A percentile compares a stretch with the other conserved stretches of the same genome.
Evolutionary conservation across 129 eudicot genomes (phyloP).

Genomic region (Centrapalus pauciflorus): DNA sequence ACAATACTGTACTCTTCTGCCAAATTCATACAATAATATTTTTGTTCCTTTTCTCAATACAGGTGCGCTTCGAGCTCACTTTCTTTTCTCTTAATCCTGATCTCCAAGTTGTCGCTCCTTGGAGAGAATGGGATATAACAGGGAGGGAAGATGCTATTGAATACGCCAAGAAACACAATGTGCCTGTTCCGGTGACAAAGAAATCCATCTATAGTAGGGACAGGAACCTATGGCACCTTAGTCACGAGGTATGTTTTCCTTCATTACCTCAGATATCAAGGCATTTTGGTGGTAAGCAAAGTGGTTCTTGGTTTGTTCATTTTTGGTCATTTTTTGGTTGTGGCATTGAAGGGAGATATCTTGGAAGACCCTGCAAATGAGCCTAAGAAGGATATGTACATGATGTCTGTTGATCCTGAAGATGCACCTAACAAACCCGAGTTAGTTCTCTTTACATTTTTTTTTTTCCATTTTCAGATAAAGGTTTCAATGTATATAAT

Average conservation of each 20-base stretch:
- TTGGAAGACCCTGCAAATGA: conserved; percentile 96
- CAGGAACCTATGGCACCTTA: conserved; percentile 95
- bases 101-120: conserved; percentile 95
- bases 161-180: conserved; percentile 86
- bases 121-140: conserved; percentile 98
- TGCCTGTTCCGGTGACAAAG: conserved; percentile 93
- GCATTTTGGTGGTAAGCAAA: not conserved
- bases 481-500: not conserved
- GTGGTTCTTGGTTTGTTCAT: not conserved
- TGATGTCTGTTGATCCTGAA: conserved; percentile 90
- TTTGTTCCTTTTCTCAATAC: not conserved
- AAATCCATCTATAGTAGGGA: conserved; percentile 97
- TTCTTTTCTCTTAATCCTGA: conserved; percentile 94
- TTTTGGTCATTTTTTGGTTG: not conserved
- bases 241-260: conserved; percentile 68
- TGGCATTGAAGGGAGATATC: conserved; percentile 70
- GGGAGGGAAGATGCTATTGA: conserved; percentile 99
- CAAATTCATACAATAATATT: not conserved
- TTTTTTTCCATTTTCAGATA: not conserved
- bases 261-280: not conserved
- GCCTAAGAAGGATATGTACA: conserved; percentile 94
- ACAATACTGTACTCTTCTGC: not conserved
- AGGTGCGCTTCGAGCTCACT: conserved; percentile 98
- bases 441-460: conserved; percentile 32
- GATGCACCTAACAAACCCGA: conserved; percentile 88